phyloP scores from a whole-genome alignment of 2,329 filamentous ascomycete genomes.

The Diaporthe vaccinii region DNA sequence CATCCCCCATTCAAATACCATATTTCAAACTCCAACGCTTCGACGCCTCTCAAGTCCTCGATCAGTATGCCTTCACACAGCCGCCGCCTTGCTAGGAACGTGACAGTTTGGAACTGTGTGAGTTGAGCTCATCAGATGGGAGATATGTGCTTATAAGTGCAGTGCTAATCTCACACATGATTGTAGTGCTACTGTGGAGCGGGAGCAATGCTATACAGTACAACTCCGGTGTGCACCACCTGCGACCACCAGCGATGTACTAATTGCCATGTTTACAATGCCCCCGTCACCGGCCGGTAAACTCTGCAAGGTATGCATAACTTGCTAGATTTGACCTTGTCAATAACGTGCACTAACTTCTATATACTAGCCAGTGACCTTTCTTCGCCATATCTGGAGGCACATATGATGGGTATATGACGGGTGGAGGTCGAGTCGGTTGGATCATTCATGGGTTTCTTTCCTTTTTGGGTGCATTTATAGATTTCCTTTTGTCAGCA shows the following conservation, averaged over 20 bases:
- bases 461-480: neutral
- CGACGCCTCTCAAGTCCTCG: neutral
- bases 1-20: neutral
- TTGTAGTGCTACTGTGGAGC: constrained; percentile 13
- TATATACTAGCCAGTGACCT: neutral
- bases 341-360: neutral
- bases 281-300: neutral
- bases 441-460: neutral
- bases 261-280: neutral
- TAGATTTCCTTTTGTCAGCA: constrained; percentile 15
- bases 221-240: constrained; percentile 1
- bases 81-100: neutral
- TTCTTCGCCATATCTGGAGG: neutral
- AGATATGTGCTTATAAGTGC: neutral
- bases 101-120: constrained; percentile 17
- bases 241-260: neutral
- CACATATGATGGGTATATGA: neutral
- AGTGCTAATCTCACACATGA: neutral
- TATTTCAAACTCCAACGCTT: neutral
- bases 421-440: neutral
- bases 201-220: neutral
- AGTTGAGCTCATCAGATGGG: neutral
- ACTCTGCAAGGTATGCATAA: neutral
- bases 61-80: constrained; percentile 5
- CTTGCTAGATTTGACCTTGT: neutral